Evolutionary conservation across 2,329 filamentous ascomycete species (phyloP).

Genomic region (Exserohilum rostratum): DNA sequence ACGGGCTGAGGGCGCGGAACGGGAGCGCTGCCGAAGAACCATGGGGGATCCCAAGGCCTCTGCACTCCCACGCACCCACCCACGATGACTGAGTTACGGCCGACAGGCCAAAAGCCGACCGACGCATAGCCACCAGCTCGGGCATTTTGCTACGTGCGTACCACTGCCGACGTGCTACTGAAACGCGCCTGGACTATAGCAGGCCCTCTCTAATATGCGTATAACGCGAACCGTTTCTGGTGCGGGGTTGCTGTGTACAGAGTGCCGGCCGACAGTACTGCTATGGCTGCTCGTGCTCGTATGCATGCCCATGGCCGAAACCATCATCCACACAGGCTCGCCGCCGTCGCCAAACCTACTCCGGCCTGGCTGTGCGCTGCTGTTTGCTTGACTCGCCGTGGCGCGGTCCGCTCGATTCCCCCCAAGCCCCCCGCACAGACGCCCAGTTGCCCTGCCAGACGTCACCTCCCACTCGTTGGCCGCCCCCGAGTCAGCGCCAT

Average conservation of each 20-base stretch:
- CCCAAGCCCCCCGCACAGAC: too few relatives aligned
- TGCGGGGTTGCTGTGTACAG: constrained; percentile 6
- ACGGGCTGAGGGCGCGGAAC: constrained; percentile 8
- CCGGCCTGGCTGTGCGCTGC: not conserved
- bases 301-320: not conserved
- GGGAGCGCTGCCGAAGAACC: constrained; percentile 20
- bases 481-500: constrained; percentile 6
- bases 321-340: not conserved
- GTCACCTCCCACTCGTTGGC: constrained; percentile 5
- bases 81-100: constrained; percentile 10
- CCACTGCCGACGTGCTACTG: constrained; percentile 15
- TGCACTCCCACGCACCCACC: constrained; percentile 1
- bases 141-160: too few relatives aligned
- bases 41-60: constrained; percentile 15
- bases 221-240: constrained; percentile 20
- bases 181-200: constrained; percentile 19
- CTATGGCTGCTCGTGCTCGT: not conserved
- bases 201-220: constrained; percentile 13
- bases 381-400: too few relatives aligned
- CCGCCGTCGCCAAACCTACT: constrained; percentile 5
- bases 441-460: not conserved
- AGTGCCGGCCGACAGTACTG: not conserved
- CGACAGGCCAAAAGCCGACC: too few relatives aligned
- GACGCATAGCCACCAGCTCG: too few relatives aligned
- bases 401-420: too few relatives aligned